These are phyloP conservation scores for Ceratobasidium sp. DNA, from an alignment of 1,284 basidiomycete species.

Conservation along the genomic window DNA sequence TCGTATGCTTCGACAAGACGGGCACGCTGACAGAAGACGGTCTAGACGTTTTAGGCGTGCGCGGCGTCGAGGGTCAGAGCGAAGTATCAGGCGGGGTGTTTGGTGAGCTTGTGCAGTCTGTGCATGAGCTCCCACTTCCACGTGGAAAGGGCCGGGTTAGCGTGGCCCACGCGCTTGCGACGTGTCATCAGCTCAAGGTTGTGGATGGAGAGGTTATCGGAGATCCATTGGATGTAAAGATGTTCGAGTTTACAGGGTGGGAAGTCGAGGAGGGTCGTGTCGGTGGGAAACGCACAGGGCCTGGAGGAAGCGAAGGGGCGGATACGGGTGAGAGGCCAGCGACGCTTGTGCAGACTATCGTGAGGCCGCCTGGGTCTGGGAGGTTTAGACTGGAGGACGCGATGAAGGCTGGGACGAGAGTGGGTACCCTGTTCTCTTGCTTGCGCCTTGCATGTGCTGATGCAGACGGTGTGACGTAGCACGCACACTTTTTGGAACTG, in stretches of 20 bases:
- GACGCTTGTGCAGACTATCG: conserved; percentile 94
- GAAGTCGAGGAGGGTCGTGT: conserved; percentile 89
- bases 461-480: conserved; percentile 58
- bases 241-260: conserved; percentile 98
- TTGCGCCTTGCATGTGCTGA: too few relatives aligned
- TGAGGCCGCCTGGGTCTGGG: conserved; percentile 90
- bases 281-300: conserved; percentile 61
- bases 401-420: conserved; percentile 78
- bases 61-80: conserved; percentile 67
- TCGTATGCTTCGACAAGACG: conserved; percentile 99
- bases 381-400: conserved; percentile 93
- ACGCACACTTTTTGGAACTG: conserved; percentile 93
- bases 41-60: conserved; percentile 92
- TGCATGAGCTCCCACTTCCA: conserved; percentile 80
- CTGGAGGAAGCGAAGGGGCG: conserved; percentile 67
- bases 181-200: conserved; percentile 94
- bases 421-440: conserved; percentile 51
- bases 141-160: conserved; percentile 74
- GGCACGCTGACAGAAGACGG: conserved; percentile 99
- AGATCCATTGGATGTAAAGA: conserved; percentile 95
- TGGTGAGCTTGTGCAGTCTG: conserved; percentile 87
- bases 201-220: conserved; percentile 90
- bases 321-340: conserved; percentile 67
- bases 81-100: conserved; percentile 66
- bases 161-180: conserved; percentile 91